Conservation (phyloP, 139 green algal species). For the Gonium pectorale region DNA sequence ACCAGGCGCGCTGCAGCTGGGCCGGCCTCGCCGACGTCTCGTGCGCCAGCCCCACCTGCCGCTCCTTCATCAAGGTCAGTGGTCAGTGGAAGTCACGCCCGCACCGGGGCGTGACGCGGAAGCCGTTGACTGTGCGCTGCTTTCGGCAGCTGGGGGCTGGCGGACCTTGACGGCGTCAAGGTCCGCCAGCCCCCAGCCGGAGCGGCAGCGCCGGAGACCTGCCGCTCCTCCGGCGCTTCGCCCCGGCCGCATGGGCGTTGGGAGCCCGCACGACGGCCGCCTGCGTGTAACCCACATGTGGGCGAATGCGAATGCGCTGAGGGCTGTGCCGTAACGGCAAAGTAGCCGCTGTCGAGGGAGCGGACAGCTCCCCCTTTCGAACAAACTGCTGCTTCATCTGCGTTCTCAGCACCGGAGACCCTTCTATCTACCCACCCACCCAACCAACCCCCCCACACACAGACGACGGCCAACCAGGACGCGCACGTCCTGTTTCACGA, state of each 20-base stretch:
- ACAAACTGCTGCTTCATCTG: background rate
- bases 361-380: background rate
- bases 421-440: background rate
- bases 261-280: background rate
- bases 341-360: background rate
- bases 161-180: no score
- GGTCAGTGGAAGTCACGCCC: no score
- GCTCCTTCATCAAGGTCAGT: conserved; percentile 6
- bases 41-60: background rate
- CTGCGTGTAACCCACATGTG: background rate
- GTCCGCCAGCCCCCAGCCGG: no score
- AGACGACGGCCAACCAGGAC: background rate
- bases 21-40: conserved; percentile 1
- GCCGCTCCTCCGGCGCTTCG: no score
- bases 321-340: background rate
- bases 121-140: no score
- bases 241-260: no score
- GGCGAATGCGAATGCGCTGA: background rate
- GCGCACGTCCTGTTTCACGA: conserved; percentile 22
- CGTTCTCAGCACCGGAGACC: background rate
- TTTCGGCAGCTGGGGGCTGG: no score
- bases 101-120: no score
- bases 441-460: background rate
- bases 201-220: no score
- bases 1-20: background rate